Base-by-base conservation (phyloP, 768 basidiomycete genomes). In the Vararia minispora region DNA sequence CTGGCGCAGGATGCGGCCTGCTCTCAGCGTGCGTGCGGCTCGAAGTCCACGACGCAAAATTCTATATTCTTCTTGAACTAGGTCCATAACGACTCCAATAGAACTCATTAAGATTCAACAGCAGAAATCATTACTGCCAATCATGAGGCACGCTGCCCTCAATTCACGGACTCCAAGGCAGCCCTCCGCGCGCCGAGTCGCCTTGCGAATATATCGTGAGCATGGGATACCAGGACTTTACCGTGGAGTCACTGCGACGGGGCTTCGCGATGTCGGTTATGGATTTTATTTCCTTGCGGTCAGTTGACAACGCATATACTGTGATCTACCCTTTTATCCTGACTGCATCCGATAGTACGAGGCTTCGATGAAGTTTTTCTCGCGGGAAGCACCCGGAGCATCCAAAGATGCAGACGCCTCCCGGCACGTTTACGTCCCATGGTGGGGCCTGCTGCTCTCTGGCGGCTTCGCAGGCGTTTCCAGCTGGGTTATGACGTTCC, bases 101-200 rank as follows among this genome's bases (percentile, higher is more conserved):
- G 91, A 94, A 46, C 69, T 91, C 1, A 67, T 94, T 61, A 94
- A 94, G 65, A 87, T 91, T 54, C 71, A 80, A 24, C 82, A 85
- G 47, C 84, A 88, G 47, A 68, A 72, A 22, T 58, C 70, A 38
- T 55, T 74, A 33, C 30, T 43, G 26, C 39, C 18, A 12, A 26
- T 33, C 39, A 3, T 31, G 12, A 2, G 20, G 4, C 18, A 10
- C 22, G 29, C 23, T 9, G 27, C 23, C 28, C 8, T 24, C 11
- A 5, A 18, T 40, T n/a, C 5, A 35, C 17, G 39, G 36, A 28
- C 32, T 46, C 45, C 34, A 41, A 34, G 31, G 35, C 52, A 9
- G 51, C 61, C 32, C 56, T 18, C 51, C 31, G 60, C 36, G 62
- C 69, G 63, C 8, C 58, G 63, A 16, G 68, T 90, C n/a, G 67